Base-by-base conservation (phyloP, 805 yeast genomes). In the Candida fluviatilis region DNA sequence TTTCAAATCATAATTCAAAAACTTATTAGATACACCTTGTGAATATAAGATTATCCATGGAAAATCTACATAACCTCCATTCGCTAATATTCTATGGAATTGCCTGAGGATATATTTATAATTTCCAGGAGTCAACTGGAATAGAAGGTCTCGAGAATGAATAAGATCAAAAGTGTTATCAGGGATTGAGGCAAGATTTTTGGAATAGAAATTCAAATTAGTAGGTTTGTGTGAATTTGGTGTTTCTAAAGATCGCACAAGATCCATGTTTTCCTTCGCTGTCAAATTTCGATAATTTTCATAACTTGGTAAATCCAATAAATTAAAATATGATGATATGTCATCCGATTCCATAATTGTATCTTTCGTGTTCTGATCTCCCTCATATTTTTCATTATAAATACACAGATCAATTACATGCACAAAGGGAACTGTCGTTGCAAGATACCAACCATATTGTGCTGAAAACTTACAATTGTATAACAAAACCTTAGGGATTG, bases 391-490 rank as follows among this genome's bases (percentile, higher is more conserved):
- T 40, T 68, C 73, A 12, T 55, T 43, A 33, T 55, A 54, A 2
- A 57, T 43, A 39, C 56, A 60, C 38, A 54, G 43, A 41, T 69
- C 74, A 33, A 62, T 40, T 3, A 68, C 55, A 23, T 62, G 45
- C 4, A 64, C 49, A 46, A 66, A 69, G 5, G 74, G 74, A 2
- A 52, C 40, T 2, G 66, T 57, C 1, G 62, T 39, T 1, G 70
- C 58, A 34, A 66, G 42, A 37, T 54, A 61, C 73, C 73, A 67
- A 2, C 64, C 48, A 44, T 60, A 64, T 40, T 62, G 63, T 7
- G 56, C 47, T 40, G 69, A 61, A 45, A 50, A 62, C 34, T 48
- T 48, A 2, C 58, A 47, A 40, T 67, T 69, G 47, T 47, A 66
- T 11, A 58, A 36, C 26, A 69, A 46, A 0, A 66, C 62, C 36